Base-by-base conservation (phyloP, 495 filamentous ascomycete species). In the Oidiodendron maius region DNA sequence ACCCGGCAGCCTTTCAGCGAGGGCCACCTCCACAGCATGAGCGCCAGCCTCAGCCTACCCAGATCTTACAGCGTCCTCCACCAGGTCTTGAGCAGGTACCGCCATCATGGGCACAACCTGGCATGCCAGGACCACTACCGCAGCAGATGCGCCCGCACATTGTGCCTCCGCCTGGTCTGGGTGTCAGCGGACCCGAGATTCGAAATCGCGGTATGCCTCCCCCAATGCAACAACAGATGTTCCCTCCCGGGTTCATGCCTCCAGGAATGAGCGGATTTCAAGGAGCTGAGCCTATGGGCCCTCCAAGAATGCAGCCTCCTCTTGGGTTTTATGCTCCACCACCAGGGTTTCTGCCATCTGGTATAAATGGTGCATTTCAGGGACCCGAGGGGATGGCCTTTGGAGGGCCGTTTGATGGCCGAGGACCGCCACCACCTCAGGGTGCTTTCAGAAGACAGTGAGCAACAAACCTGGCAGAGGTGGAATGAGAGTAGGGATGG, bases 11-110 rank as follows among this genome's bases (percentile, higher is more conserved):
- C 18, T 49, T 52, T 13, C 52, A 55, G 20, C 59, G 56, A 24
- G 51, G 53, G 20, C 42, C 40, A 21, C 44, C 56, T 52, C 50
- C 64, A 58, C 58, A 49, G 40, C 46, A 60, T n/a, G 72, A 76
- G 8, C 63, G 64, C 34, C 68, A 66, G 18, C 64, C 65, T 18
- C 68, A 69, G 44, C 71, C 71, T 9, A 80, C 75, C 4, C 73
- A 77, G 49, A 80, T 80, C 35, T 62, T 80, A 16, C 75, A 78
- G 54, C 72, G 76, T 11, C 70, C 68, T 10, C 73, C 73, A 35
- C 58, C 72, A 37, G 59, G 72, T 8, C 65, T 69, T 0, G 75
- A 80, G 11, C 20, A 44, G 18, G 30, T 44, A 2, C 41, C 23
- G 16, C 23, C 52, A 23, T 57, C 54, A 3, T 58, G 57, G 57